A percentile compares a stretch with the other conserved stretches of the same genome.
These are phyloP conservation scores for Diaporthe vaccinii DNA, from an alignment of 2,329 filamentous ascomycete genomes.

Conservation along the genomic window DNA sequence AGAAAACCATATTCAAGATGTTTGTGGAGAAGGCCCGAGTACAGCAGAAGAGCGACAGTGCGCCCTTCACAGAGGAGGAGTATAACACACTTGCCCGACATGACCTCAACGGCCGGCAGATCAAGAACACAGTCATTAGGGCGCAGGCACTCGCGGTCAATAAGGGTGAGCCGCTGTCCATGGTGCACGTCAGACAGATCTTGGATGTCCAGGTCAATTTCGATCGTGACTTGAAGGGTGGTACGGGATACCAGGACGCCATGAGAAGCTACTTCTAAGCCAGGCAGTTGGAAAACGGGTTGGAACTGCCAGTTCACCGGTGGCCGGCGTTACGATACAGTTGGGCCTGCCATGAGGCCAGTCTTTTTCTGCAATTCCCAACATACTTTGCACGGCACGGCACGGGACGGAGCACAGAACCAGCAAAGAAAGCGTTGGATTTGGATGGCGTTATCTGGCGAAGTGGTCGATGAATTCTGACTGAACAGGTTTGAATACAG, in stretches of 20 bases:
- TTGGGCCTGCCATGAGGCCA: background rate
- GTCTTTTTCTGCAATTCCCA: background rate
- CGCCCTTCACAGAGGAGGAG: conserved; percentile 74
- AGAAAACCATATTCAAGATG: conserved; percentile 85
- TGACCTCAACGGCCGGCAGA: conserved; percentile 75
- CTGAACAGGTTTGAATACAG: background rate
- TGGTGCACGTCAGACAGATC: conserved; percentile 85
- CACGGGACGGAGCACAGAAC: conserved; percentile 23
- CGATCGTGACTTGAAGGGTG: conserved; percentile 85
- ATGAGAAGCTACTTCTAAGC: conserved; percentile 82
- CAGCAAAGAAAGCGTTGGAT: background rate
- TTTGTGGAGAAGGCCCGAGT: conserved; percentile 81
- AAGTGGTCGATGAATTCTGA: background rate
- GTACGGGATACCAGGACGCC: conserved; percentile 83
- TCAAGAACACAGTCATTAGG: conserved; percentile 89
- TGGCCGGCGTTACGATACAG: background rate
- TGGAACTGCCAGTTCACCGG: background rate
- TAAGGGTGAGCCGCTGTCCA: conserved; percentile 77
- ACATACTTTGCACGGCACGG: background rate
- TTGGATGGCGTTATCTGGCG: conserved; percentile 8
- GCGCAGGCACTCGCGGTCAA: conserved; percentile 87
- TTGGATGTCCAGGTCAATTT: conserved; percentile 89
- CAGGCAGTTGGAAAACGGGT: background rate
- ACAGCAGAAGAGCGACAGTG: conserved; percentile 70
- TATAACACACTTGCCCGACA: conserved; percentile 75